These are phyloP conservation scores for Hapsidospora chrysogenum DNA, from an alignment of 495 filamentous ascomycete species.

Conservation along the genomic window DNA sequence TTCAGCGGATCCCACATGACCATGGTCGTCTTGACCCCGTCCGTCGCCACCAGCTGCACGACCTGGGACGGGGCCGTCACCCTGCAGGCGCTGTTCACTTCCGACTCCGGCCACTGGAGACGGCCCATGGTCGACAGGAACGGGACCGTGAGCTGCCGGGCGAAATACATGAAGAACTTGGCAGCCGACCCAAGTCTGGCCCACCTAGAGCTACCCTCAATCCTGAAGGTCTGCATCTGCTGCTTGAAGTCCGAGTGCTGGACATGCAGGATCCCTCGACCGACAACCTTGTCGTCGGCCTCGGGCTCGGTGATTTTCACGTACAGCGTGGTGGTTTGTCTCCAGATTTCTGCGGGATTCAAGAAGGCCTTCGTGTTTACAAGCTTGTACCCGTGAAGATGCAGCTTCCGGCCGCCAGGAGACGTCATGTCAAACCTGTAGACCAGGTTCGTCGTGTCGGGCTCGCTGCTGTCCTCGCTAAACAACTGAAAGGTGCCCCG, in stretches of 20 bases:
- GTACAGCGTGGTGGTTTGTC: conserved; percentile 46
- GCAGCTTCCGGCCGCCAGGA: conserved; percentile 29
- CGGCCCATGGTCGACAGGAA: conserved; percentile 37
- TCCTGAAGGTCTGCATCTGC: conserved; percentile 37
- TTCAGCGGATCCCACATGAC: conserved; percentile 40
- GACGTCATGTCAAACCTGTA: conserved; percentile 46
- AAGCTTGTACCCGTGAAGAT: conserved; percentile 46
- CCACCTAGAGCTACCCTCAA: conserved; percentile 27
- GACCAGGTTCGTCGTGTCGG: no score
- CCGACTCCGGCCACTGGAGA: conserved; percentile 34
- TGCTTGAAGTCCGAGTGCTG: conserved; percentile 34
- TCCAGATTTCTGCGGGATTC: conserved; percentile 36
- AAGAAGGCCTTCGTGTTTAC: conserved; percentile 42
- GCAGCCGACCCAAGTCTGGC: conserved; percentile 23
- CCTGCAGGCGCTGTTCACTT: no score
- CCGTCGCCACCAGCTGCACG: conserved; percentile 15
- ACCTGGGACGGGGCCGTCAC: conserved; percentile 10
- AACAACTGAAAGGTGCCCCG: no score
- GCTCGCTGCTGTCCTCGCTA: no score
- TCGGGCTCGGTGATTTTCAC: conserved; percentile 30
- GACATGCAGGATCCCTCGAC: conserved; percentile 44
- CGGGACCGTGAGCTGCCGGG: conserved; percentile 32
- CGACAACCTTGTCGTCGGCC: conserved; percentile 18
- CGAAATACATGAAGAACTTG: conserved; percentile 40
- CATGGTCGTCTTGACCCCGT: conserved; percentile 35